These are phyloP conservation scores for Sicyos baderoa DNA, from an alignment of 306 rosid genomes.

Conservation along the genomic window DNA sequence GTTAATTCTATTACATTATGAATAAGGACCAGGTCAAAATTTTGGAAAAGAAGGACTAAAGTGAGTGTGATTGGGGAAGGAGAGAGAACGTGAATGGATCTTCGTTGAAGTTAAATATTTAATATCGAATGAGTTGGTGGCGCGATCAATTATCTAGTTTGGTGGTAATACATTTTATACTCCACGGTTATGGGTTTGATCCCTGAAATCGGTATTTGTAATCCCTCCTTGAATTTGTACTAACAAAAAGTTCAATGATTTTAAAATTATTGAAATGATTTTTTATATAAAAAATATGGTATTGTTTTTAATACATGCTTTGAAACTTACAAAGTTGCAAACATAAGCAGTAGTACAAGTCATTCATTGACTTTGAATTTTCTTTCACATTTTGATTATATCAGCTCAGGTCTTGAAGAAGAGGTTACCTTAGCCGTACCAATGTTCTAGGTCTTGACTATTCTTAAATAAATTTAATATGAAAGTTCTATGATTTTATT, in stretches of 20 bases:
- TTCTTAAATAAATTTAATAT: not conserved
- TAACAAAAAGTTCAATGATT: no score
- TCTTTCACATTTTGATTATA: not conserved
- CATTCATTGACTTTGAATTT: constrained; percentile 10
- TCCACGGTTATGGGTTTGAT: no score
- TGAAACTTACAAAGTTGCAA: not conserved
- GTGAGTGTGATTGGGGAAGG: no score
- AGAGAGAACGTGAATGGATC: not conserved
- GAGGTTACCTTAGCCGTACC: not conserved
- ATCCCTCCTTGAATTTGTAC: no score
- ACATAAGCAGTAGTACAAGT: constrained; percentile 1
- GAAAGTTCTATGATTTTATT: not conserved
- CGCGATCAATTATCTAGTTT: no score
- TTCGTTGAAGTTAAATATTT: constrained; percentile 6
- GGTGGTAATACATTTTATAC: no score
- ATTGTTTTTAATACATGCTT: not conserved
- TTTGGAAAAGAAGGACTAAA: not conserved
- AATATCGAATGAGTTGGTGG: no score
- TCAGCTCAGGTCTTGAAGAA: not conserved
- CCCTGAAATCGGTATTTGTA: no score
- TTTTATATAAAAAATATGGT: not conserved
- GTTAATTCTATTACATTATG: not conserved
- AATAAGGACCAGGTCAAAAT: constrained; percentile 10
- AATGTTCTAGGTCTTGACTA: not conserved
- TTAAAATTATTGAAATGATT: not conserved